phyloP scores from a whole-genome alignment of 345 rosid genomes.

The Barbarea vulgaris region DNA sequence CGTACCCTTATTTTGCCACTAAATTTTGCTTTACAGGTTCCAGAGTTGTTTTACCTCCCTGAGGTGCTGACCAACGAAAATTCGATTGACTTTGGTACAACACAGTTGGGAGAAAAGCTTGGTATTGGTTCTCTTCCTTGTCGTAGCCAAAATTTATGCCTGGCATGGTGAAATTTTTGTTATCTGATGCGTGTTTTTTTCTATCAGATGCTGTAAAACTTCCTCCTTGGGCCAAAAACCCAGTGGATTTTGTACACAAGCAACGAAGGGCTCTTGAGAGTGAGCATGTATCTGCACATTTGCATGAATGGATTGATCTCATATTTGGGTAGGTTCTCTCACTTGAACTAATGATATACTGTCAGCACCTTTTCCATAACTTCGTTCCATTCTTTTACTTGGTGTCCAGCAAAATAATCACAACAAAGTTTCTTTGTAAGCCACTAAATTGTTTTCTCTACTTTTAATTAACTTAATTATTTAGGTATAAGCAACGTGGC shows the following conservation, averaged over 20 bases:
- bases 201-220: conserved; percentile 82
- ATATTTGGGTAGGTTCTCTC: conserved; percentile 75
- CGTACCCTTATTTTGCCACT: conserved; percentile 23
- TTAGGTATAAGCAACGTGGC: conserved; percentile 96
- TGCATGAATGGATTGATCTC: conserved; percentile 99
- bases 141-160: conserved; percentile 21
- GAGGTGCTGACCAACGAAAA: conserved; percentile 91
- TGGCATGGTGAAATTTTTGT: conserved; percentile 13
- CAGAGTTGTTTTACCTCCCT: conserved; percentile 97
- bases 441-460: background rate
- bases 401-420: conserved; percentile 26
- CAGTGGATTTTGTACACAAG: conserved; percentile 93
- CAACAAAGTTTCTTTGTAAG: background rate
- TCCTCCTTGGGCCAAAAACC: conserved; percentile 95
- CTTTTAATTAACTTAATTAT: conserved; percentile 34
- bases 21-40: conserved; percentile 60
- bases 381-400: conserved; percentile 8
- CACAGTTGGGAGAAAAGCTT: conserved; percentile 86
- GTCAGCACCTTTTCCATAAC: conserved; percentile 10
- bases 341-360: conserved; percentile 7
- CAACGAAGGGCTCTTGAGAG: conserved; percentile 97
- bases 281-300: conserved; percentile 90
- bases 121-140: conserved; percentile 50
- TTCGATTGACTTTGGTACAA: conserved; percentile 85
- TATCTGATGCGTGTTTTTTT: conserved; percentile 24